A percentile compares a stretch with the other conserved stretches of the same genome.
These are phyloP conservation scores for Brettanomyces anomalus DNA, from an alignment of 805 yeast genomes.

Conservation along the genomic window DNA sequence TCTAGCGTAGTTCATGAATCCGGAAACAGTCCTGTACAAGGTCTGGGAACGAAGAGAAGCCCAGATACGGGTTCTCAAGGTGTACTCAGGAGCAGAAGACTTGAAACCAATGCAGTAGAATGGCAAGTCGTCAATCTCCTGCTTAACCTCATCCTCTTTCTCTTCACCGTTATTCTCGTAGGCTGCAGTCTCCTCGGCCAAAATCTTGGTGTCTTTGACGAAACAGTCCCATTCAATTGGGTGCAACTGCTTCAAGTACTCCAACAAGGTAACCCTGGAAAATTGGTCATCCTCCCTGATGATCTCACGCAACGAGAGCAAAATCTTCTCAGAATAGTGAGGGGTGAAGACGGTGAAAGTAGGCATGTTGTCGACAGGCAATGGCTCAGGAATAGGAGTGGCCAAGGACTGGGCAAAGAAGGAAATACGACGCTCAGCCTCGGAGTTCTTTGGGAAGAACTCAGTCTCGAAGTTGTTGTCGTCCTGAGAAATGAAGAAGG, in stretches of 20 bases:
- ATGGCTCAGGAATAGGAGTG: slow-evolving; percentile 97
- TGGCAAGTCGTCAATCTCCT: slow-evolving; percentile 85
- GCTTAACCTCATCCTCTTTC: slow-evolving; percentile 59
- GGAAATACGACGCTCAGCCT: slow-evolving; percentile 98
- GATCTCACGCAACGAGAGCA: slow-evolving; percentile 88
- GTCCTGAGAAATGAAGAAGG: slow-evolving; percentile 97
- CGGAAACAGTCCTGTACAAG: slow-evolving; percentile 91
- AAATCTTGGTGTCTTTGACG: slow-evolving; percentile 88
- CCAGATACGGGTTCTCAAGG: slow-evolving; percentile 95
- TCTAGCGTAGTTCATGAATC: slow-evolving; percentile 97
- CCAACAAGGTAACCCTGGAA: slow-evolving; percentile 88
- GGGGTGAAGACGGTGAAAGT: slow-evolving; percentile 96
- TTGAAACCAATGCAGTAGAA: slow-evolving; percentile 96
- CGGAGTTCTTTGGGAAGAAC: slow-evolving; percentile 94
- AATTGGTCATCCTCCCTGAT: slow-evolving; percentile 96
- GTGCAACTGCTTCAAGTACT: slow-evolving; percentile 88
- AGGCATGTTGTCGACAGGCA: slow-evolving; percentile 99
- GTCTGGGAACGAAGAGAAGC: slow-evolving; percentile 97
- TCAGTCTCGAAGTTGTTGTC: slow-evolving; percentile 92
- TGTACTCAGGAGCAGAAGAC: slow-evolving; percentile 94
- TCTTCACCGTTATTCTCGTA: slow-evolving; percentile 56
- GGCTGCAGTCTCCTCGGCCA: slow-evolving; percentile 91
- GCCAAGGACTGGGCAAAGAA: slow-evolving; percentile 99
- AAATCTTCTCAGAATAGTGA: slow-evolving; percentile 91
- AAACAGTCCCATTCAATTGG: slow-evolving; percentile 98